Evolutionary conservation across 768 basidiomycete species (phyloP).

Genomic region (Termitomyces sp.): DNA sequence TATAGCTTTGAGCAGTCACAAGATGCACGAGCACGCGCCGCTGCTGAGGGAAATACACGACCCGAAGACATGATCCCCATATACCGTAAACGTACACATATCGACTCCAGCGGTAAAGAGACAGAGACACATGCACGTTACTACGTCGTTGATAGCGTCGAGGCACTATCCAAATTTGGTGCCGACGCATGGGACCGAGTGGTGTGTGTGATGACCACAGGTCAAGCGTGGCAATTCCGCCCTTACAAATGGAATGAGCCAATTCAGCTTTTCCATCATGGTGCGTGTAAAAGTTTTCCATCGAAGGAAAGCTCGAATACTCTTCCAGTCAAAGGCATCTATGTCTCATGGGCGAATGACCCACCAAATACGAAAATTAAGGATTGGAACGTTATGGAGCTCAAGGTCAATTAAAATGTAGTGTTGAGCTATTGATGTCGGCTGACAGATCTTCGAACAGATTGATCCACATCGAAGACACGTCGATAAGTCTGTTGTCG

Average conservation of each 20-base stretch:
- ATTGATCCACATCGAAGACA: conserved; percentile 89
- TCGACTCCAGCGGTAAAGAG: conserved; percentile 61
- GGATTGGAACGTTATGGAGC: conserved; percentile 96
- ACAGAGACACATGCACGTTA: conserved; percentile 57
- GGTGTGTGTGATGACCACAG: conserved; percentile 96
- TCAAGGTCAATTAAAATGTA: conserved; percentile 51
- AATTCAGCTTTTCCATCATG: conserved; percentile 86
- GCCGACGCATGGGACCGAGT: conserved; percentile 96
- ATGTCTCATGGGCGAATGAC: conserved; percentile 93
- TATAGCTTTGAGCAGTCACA: conserved; percentile 69
- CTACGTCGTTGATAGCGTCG: conserved; percentile 87
- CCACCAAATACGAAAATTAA: conserved; percentile 83
- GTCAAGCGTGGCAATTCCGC: conserved; percentile 96
- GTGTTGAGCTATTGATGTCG: neutral
- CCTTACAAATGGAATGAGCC: conserved; percentile 98
- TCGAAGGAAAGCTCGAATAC: neutral
- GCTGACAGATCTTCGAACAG: conserved; percentile 30
- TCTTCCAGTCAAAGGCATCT: conserved; percentile 82
- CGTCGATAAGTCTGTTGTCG: conserved; percentile 90
- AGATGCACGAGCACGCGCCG: conserved; percentile 63
- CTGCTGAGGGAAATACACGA: conserved; percentile 63
- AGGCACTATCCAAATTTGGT: conserved; percentile 89
- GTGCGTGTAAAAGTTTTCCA: conserved; percentile 33
- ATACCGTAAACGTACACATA: conserved; percentile 73
- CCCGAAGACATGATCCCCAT: conserved; percentile 86